Percentiles rank a stretch among this genome's conserved stretches.
phyloP scores from a whole-genome alignment of 306 rosid species.

The Pueraria montana region DNA sequence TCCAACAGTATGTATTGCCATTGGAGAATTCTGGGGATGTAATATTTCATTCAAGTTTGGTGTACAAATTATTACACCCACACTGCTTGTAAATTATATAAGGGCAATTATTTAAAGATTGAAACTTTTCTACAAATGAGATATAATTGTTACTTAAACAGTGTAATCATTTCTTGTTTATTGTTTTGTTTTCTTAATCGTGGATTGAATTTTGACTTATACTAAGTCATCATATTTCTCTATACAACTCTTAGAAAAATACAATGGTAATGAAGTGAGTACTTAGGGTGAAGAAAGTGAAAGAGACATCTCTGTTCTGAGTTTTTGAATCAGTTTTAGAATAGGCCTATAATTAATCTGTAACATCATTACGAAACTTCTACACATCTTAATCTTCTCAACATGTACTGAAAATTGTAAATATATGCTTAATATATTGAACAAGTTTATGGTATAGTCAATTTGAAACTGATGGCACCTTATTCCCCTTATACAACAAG shows the following conservation, averaged over 20 bases:
- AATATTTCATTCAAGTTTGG: neutral
- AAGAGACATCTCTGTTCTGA: neutral
- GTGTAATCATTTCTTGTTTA: neutral
- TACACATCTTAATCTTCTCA: constrained; percentile 8
- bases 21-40: constrained; percentile 4
- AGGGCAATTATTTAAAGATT: too few relatives aligned
- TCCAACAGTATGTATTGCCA: too few relatives aligned
- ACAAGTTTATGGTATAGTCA: neutral
- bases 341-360: neutral
- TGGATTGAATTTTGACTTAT: neutral
- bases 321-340: constrained; percentile 9
- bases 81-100: neutral
- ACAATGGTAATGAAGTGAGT: neutral
- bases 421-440: neutral
- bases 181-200: neutral
- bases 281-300: neutral
- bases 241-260: neutral
- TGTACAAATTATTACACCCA: neutral
- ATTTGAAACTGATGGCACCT: neutral
- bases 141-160: neutral
- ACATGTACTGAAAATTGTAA: constrained; percentile 3
- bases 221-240: neutral
- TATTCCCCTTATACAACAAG: neutral
- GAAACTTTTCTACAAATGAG: neutral
- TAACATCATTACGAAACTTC: neutral